Conservation (phyloP, 225 moss, liverwort and hornwort genomes). For the Bryoerythrophyllum caledonicum region DNA sequence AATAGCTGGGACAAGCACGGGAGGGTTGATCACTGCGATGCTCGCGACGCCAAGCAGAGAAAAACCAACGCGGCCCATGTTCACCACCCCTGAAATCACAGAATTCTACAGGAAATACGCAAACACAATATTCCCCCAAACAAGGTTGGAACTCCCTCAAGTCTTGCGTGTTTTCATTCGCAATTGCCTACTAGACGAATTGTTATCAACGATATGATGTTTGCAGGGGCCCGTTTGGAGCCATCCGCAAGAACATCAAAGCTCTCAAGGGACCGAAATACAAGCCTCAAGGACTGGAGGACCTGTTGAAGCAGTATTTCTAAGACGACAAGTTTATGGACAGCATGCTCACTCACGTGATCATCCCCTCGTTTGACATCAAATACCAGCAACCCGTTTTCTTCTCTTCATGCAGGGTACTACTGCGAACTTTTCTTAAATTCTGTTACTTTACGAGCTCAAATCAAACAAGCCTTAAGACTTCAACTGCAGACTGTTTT, state of each 20-base stretch:
- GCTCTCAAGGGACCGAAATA: conserved; percentile 50
- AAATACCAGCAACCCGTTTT: conserved; percentile 55
- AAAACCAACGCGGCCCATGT: conserved; percentile 43
- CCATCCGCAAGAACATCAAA: conserved; percentile 36
- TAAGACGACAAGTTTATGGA: conserved; percentile 22
- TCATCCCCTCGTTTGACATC: conserved; percentile 67
- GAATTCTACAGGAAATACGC: conserved; percentile 33
- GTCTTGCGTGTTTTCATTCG: neutral
- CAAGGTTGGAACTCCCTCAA: conserved; percentile 27
- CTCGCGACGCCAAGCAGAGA: conserved; percentile 33
- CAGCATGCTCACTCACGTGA: conserved; percentile 35
- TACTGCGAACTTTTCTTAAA: neutral
- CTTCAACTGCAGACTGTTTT: too few species aligned
- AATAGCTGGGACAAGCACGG: conserved; percentile 59
- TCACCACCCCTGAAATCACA: conserved; percentile 29
- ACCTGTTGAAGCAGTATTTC: conserved; percentile 29
- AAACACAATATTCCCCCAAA: conserved; percentile 35
- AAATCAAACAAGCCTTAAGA: too few species aligned
- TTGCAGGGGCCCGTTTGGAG: conserved; percentile 47
- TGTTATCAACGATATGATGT: neutral
- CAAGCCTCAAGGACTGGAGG: conserved; percentile 44
- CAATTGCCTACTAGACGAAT: neutral
- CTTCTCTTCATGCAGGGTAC: conserved; percentile 51
- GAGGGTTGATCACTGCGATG: conserved; percentile 53
- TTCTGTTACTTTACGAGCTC: neutral